A percentile compares a stretch with the other conserved stretches of the same genome.
Evolutionary conservation across 352 stramenopile species (phyloP).

Genomic region (Pythium coloratum): DNA sequence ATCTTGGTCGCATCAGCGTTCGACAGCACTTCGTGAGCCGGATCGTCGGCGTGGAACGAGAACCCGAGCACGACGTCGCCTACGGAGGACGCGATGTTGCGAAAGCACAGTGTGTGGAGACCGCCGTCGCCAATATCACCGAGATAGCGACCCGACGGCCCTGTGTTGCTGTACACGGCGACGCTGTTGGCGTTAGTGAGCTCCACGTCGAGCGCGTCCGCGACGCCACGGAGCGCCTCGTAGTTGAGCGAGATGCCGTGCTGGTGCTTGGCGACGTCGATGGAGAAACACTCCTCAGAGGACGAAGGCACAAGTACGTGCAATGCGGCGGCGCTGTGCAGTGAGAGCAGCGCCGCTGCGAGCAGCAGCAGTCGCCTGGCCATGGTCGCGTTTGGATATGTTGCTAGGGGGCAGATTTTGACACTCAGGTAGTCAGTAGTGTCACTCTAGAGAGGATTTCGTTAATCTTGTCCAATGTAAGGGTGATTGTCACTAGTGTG

Average conservation of each 20-base stretch:
- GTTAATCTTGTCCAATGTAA: neutral
- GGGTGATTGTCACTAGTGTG: neutral
- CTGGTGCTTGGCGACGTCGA: conserved; percentile 71
- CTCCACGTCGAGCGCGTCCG: conserved; percentile 66
- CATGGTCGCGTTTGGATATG: conserved; percentile 3
- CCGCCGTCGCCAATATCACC: conserved; percentile 57
- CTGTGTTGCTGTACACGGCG: conserved; percentile 56
- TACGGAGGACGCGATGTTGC: conserved; percentile 54
- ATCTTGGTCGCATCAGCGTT: conserved; percentile 89
- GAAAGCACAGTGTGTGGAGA: conserved; percentile 74
- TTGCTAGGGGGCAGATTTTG: neutral
- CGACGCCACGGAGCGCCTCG: conserved; percentile 69
- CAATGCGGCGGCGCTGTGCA: conserved; percentile 29
- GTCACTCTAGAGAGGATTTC: conserved; percentile 7
- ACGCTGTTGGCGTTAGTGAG: conserved; percentile 61
- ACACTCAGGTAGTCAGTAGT: conserved; percentile 9
- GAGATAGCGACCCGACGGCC: conserved; percentile 54
- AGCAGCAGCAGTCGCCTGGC: conserved; percentile 22
- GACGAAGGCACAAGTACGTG: conserved; percentile 50
- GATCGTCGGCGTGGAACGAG: conserved; percentile 86
- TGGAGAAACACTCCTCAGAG: conserved; percentile 65
- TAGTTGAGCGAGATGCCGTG: conserved; percentile 89
- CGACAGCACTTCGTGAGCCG: conserved; percentile 82
- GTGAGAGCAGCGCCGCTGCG: conserved; percentile 15
- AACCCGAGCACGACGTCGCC: conserved; percentile 81